Evolutionary conservation across 345 rosid genomes (phyloP).

Genomic region (Populus ilicifolia): DNA sequence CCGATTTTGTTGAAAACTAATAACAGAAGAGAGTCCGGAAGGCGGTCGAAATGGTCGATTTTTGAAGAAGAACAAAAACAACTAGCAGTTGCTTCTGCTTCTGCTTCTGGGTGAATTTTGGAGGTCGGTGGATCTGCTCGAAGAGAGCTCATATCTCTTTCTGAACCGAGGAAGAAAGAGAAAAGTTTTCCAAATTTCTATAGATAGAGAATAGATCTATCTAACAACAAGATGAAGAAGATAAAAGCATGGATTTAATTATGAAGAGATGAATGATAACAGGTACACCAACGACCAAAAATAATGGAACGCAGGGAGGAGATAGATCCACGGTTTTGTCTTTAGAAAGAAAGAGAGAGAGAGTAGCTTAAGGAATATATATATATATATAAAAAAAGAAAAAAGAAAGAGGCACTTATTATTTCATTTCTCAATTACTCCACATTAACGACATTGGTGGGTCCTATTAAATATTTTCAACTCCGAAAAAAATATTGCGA

Average conservation of each 20-base stretch:
- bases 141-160: background rate
- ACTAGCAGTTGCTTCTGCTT: conserved; percentile 4
- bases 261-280: background rate
- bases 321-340: conserved; percentile 38
- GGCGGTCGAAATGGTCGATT: conserved; percentile 81
- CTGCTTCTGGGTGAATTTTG: conserved; percentile 44
- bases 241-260: background rate
- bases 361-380: background rate
- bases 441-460: no score
- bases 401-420: no score
- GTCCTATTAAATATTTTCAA: no score
- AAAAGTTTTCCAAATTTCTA: background rate
- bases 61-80: background rate
- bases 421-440: no score
- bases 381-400: no score
- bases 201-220: background rate
- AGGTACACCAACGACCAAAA: background rate
- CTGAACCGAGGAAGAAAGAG: background rate
- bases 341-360: conserved; percentile 12
- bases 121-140: conserved; percentile 48
- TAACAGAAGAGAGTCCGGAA: conserved; percentile 75
- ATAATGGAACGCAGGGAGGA: conserved; percentile 13
- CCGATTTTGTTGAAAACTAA: conserved; percentile 77
- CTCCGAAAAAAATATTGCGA: no score
- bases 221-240: background rate